Evolutionary conservation across 306 rosid species (phyloP).

Genomic region (Quercus robur): DNA sequence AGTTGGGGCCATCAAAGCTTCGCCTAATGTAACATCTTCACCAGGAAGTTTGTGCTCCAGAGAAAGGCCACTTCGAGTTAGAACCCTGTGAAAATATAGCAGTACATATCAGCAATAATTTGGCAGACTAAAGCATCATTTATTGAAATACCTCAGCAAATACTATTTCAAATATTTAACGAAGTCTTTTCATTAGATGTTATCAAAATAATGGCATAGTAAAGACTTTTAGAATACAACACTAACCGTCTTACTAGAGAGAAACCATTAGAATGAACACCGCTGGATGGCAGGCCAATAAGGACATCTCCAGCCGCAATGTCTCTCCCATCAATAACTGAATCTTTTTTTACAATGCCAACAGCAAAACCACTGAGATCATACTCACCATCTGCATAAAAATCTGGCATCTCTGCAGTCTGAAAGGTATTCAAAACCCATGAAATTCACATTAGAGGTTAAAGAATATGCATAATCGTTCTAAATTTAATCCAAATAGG

Average conservation of each 20-base stretch:
- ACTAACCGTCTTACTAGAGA: slow-evolving; percentile 87
- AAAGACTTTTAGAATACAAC: neutral
- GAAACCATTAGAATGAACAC: slow-evolving; percentile 91
- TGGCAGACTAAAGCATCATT: neutral
- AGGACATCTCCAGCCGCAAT: slow-evolving; percentile 72
- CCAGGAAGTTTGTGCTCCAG: slow-evolving; percentile 73
- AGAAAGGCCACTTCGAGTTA: slow-evolving; percentile 66
- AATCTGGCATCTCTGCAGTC: slow-evolving; percentile 99
- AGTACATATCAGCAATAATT: neutral
- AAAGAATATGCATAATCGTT: neutral
- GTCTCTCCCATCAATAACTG: slow-evolving; percentile 70
- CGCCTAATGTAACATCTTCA: slow-evolving; percentile 49
- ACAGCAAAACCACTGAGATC: slow-evolving; percentile 97
- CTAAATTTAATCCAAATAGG: neutral
- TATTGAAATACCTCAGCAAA: neutral
- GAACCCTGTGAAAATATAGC: slow-evolving; percentile 46
- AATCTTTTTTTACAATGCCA: slow-evolving; percentile 72
- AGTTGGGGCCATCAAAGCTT: slow-evolving; percentile 93
- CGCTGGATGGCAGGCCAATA: slow-evolving; percentile 89
- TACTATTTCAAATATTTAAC: neutral
- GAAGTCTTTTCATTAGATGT: neutral
- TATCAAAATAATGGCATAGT: neutral
- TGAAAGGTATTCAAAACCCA: slow-evolving; percentile 30
- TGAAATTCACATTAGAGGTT: neutral
- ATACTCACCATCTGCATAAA: slow-evolving; percentile 82